These are phyloP conservation scores for Excoecaria cochinchinensis DNA, from an alignment of 345 rosid species.

Conservation along the genomic window DNA sequence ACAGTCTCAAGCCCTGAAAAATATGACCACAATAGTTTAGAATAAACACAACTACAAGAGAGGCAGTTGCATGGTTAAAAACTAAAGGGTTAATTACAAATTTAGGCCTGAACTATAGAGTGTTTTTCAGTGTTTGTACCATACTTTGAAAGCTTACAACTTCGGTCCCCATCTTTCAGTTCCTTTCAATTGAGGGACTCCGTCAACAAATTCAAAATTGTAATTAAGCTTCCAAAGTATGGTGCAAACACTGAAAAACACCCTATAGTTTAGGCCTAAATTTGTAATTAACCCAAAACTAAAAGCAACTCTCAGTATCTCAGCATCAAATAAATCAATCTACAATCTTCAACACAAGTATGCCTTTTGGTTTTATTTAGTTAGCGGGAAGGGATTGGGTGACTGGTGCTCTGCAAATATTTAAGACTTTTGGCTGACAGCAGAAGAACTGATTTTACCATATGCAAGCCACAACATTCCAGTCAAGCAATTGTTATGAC, in stretches of 20 bases:
- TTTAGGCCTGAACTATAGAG: no score
- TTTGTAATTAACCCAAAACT: no score
- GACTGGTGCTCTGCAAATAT: not conserved
- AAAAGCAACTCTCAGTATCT: not conserved
- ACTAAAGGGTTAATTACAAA: no score
- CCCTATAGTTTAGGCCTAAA: no score
- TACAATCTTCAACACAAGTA: not conserved
- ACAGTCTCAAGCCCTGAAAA: slow-evolving; percentile 83
- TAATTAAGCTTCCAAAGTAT: no score
- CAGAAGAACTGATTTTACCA: not conserved
- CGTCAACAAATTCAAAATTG: no score
- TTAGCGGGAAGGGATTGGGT: not conserved
- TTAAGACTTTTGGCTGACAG: not conserved
- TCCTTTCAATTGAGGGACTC: no score
- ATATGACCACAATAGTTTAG: slow-evolving; percentile 5
- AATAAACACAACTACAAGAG: not conserved
- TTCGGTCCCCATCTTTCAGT: no score
- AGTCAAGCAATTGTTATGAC: not conserved
- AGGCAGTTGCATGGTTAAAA: not conserved
- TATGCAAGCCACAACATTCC: not conserved
- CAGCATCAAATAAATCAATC: not conserved
- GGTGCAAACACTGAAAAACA: no score
- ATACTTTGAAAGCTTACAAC: no score
- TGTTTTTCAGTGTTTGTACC: no score
- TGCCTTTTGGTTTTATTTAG: not conserved